These are phyloP conservation scores for Sordariomycetes sp. DNA, from an alignment of 2,329 filamentous ascomycete species.

Conservation along the genomic window DNA sequence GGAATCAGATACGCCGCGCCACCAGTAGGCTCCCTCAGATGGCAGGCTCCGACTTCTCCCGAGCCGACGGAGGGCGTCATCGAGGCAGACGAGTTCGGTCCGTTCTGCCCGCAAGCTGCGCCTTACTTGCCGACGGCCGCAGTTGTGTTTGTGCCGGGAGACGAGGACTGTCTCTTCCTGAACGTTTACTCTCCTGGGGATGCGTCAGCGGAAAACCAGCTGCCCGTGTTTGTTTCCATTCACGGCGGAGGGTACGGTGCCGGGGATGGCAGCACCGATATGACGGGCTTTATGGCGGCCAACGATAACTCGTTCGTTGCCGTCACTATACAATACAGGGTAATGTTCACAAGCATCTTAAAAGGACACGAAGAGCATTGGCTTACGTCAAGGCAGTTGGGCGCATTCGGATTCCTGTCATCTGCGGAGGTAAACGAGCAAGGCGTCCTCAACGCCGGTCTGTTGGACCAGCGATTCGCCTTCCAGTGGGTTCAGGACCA, in stretches of 20 bases:
- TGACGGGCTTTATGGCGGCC: constrained; percentile 14
- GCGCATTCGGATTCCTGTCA: too few species aligned
- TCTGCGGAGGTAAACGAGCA: too few species aligned
- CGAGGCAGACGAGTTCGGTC: constrained; percentile 16
- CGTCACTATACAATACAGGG: constrained; percentile 24
- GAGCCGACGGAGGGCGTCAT: constrained; percentile 6
- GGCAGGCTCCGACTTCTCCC: constrained; percentile 15
- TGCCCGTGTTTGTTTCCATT: constrained; percentile 35
- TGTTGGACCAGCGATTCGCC: constrained; percentile 39
- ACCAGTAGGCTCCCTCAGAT: constrained; percentile 30
- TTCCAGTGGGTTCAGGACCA: constrained; percentile 41
- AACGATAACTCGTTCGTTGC: constrained; percentile 23
- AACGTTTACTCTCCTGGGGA: constrained; percentile 30
- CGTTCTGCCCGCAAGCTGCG: constrained; percentile 16
- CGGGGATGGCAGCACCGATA: constrained; percentile 5
- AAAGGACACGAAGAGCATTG: too few species aligned
- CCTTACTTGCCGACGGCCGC: constrained; percentile 8
- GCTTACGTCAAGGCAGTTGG: too few species aligned
- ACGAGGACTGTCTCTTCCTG: constrained; percentile 34
- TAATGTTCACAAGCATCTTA: constrained; percentile 17
- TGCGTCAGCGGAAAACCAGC: constrained; percentile 16
- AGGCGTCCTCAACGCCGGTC: constrained; percentile 34
- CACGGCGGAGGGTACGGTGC: constrained; percentile 17
- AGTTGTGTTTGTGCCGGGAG: constrained; percentile 9
- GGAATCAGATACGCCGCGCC: constrained; percentile 33